Percentiles rank a stretch among this genome's conserved stretches.
Evolutionary conservation across 371 early-diverging fungal genomes (phyloP).

Genomic region (Mucor plumbeus): DNA sequence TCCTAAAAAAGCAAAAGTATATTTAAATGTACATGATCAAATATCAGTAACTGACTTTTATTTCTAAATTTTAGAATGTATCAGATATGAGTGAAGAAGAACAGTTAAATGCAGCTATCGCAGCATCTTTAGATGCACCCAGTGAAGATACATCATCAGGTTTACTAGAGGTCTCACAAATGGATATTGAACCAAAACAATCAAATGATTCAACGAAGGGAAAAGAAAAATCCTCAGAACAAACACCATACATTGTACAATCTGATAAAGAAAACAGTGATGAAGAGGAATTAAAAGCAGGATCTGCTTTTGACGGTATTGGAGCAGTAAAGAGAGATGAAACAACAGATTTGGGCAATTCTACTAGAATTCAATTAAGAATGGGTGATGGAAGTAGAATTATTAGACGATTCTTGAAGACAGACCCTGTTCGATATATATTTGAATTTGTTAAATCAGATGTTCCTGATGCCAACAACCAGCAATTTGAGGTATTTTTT

Average conservation of each 20-base stretch:
- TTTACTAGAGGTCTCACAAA: background rate
- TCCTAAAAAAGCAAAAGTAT: slow-evolving; percentile 37
- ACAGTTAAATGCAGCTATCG: slow-evolving; percentile 82
- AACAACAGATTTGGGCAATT: slow-evolving; percentile 55
- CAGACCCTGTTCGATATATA: slow-evolving; percentile 66
- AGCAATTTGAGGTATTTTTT: slow-evolving; percentile 71
- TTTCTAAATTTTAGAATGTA: slow-evolving; percentile 26
- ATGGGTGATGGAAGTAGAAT: slow-evolving; percentile 72
- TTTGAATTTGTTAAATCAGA: slow-evolving; percentile 74
- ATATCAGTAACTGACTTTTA: background rate
- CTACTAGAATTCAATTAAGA: slow-evolving; percentile 75
- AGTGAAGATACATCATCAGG: slow-evolving; percentile 33
- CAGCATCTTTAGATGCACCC: slow-evolving; percentile 63
- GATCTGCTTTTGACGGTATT: slow-evolving; percentile 53
- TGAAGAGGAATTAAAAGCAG: slow-evolving; percentile 27
- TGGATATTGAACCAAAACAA: background rate
- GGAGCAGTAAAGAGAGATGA: slow-evolving; percentile 54
- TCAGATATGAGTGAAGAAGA: slow-evolving; percentile 92
- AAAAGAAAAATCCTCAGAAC: background rate
- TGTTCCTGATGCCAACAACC: slow-evolving; percentile 62
- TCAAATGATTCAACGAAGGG: background rate
- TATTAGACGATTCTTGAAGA: slow-evolving; percentile 68
- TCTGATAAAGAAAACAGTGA: slow-evolving; percentile 15
- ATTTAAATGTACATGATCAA: background rate
- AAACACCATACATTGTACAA: background rate